Percentiles rank a stretch among this genome's conserved stretches.
Conservation (phyloP, 805 yeast genomes). For the Candida montana region DNA sequence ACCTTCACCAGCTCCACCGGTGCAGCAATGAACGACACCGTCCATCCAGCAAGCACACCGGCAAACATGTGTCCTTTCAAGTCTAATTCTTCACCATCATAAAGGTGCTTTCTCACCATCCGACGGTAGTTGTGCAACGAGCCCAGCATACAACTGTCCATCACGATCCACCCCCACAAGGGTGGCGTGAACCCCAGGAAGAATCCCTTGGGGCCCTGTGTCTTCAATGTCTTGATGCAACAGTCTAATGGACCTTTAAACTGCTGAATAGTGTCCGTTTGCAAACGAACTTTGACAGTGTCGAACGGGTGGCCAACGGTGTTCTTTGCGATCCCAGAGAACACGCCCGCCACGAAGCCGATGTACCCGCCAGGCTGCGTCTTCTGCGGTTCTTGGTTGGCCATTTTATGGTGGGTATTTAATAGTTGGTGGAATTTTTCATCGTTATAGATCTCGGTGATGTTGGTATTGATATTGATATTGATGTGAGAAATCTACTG, state of each 20-base stretch:
- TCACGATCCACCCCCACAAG: conserved; percentile 84
- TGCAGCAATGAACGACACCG: conserved; percentile 93
- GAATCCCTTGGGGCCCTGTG: conserved; percentile 76
- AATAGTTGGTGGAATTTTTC: too few relatives aligned
- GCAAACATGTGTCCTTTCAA: conserved; percentile 70
- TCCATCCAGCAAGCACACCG: conserved; percentile 77
- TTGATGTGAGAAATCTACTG: too few relatives aligned
- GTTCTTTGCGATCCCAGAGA: conserved; percentile 81
- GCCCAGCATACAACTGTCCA: conserved; percentile 91
- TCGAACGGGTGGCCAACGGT: conserved; percentile 93
- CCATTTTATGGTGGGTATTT: too few relatives aligned
- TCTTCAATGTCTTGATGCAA: conserved; percentile 58
- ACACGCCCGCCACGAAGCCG: conserved; percentile 86
- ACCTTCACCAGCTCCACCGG: conserved; percentile 91
- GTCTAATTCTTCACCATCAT: conserved; percentile 58
- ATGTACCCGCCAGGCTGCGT: conserved; percentile 30
- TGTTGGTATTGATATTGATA: too few relatives aligned
- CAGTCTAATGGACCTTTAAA: conserved; percentile 84
- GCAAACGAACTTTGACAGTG: conserved; percentile 82
- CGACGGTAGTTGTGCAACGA: conserved; percentile 74
- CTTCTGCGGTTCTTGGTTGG: background rate
- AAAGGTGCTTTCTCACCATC: conserved; percentile 58
- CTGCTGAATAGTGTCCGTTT: conserved; percentile 57
- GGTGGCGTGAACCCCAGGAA: conserved; percentile 94
- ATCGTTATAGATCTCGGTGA: too few relatives aligned